Evolutionary conservation across 2,329 filamentous ascomycete species (phyloP).

Genomic region (Ceratocystis ficicola): DNA sequence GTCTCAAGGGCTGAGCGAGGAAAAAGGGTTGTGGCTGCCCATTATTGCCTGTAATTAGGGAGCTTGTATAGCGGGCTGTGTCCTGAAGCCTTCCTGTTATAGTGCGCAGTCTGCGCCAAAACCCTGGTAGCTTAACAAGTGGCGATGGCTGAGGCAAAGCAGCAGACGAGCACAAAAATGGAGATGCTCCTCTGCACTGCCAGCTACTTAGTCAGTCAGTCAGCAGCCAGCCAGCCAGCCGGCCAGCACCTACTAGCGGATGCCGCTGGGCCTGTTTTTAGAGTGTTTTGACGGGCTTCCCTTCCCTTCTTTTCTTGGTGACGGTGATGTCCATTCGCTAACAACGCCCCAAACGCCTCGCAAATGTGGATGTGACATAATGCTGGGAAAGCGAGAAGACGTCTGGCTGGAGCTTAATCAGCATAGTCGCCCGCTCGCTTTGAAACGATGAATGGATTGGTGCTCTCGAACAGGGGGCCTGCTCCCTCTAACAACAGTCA

Average conservation of each 20-base stretch:
- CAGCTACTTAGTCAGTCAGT: no score
- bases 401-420: background rate
- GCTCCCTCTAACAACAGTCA: background rate
- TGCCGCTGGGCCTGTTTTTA: conserved; percentile 4
- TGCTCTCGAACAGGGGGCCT: background rate
- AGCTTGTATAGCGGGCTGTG: background rate
- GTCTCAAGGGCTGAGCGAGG: background rate
- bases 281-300: background rate
- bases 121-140: background rate
- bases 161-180: background rate
- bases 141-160: background rate
- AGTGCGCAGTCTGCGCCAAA: background rate
- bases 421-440: background rate
- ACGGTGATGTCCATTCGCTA: background rate
- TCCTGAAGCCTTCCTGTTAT: background rate
- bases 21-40: no score
- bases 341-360: background rate
- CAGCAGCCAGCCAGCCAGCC: background rate
- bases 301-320: background rate
- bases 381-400: background rate
- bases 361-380: no score
- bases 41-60: no score
- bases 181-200: background rate
- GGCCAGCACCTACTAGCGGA: background rate
- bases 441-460: background rate